These are phyloP conservation scores for Trichoderma sp. DNA, from an alignment of 2,329 filamentous ascomycete species.

Conservation along the genomic window DNA sequence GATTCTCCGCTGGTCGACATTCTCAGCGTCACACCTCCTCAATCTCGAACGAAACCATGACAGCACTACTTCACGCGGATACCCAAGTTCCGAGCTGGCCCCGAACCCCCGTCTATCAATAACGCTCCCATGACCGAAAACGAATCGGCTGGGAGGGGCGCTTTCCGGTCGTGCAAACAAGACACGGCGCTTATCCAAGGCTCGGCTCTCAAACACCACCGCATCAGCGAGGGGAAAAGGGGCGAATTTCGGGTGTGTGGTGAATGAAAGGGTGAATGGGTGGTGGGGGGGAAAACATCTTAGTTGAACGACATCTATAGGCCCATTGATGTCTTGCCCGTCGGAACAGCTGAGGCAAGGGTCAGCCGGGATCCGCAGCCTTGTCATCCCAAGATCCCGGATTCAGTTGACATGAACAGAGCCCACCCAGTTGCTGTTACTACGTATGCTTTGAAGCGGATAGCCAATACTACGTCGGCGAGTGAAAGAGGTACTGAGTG, in stretches of 20 bases:
- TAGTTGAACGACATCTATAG: background rate
- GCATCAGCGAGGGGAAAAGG: background rate
- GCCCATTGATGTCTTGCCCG: slow-evolving; percentile 3
- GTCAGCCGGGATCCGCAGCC: background rate
- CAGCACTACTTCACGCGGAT: background rate
- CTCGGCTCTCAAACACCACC: background rate
- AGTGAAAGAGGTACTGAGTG: background rate
- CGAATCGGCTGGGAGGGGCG: too few species aligned
- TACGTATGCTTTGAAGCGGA: background rate
- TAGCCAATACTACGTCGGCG: background rate
- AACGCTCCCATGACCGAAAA: background rate
- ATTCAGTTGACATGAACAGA: background rate
- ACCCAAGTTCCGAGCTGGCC: background rate
- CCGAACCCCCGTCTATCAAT: background rate
- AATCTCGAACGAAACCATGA: background rate
- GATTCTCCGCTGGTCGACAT: background rate
- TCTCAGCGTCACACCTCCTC: background rate
- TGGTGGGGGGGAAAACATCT: background rate
- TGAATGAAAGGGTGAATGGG: background rate
- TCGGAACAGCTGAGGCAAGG: background rate
- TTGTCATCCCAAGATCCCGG: slow-evolving; percentile 9
- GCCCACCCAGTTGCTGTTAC: background rate
- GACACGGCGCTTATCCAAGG: background rate
- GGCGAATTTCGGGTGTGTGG: background rate
- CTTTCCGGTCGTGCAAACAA: background rate